These are phyloP conservation scores for Botrytis paeoniae DNA, from an alignment of 2,329 filamentous ascomycete genomes.

Conservation along the genomic window DNA sequence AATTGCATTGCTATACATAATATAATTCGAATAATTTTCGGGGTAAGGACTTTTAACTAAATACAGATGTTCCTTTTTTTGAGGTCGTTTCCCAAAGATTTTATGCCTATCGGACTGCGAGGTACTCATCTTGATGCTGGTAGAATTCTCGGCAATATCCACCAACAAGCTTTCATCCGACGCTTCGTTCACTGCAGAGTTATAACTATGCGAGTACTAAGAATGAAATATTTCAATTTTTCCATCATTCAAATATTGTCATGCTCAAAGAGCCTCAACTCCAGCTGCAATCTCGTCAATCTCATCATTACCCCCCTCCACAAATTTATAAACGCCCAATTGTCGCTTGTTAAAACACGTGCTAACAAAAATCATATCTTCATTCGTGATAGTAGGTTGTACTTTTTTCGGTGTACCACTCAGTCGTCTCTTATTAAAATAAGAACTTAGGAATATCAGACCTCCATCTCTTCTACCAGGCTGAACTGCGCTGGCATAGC, in stretches of 20 bases:
- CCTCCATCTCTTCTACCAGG: constrained; percentile 35
- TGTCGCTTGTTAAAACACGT: constrained; percentile 76
- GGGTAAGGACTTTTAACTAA: background rate
- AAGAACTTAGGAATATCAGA: constrained; percentile 4
- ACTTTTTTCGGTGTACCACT: constrained; percentile 1
- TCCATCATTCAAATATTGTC: background rate
- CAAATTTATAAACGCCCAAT: constrained; percentile 61
- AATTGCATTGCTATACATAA: background rate
- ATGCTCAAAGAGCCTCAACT: background rate
- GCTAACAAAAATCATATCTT: constrained; percentile 53
- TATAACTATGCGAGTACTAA: background rate
- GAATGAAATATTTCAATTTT: background rate
- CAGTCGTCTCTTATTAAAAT: constrained; percentile 15
- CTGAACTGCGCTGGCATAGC: constrained; percentile 78
- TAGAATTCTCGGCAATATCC: background rate
- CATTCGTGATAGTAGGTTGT: background rate
- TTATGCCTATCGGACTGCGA: background rate
- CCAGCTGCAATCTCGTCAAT: background rate
- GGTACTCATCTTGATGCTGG: background rate
- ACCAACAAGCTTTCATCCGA: background rate
- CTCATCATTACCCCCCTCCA: background rate
- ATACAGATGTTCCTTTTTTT: background rate
- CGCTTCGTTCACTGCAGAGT: background rate
- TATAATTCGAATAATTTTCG: background rate
- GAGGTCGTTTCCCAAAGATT: background rate